Base-by-base conservation (phyloP, 306 rosid species). In the Corylus americana region DNA sequence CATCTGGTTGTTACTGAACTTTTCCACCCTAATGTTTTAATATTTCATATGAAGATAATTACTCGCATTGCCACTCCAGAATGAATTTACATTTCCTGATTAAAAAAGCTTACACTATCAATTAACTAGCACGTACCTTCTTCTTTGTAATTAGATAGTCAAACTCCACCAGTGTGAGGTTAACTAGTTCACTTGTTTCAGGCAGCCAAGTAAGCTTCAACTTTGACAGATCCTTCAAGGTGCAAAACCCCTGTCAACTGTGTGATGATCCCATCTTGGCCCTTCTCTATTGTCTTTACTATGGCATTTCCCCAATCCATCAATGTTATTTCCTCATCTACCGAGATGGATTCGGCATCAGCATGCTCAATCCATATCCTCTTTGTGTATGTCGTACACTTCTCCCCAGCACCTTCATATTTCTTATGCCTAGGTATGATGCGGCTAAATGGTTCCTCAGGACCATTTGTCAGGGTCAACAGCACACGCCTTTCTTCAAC, bases 231-330 rank as follows among this genome's bases (percentile, higher is more conserved):
- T 74, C 98, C 98, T 80, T 95, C 93, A 45, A 89, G 96, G 84
- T 95, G 94, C 89, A 95, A 90, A 76, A 87, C 89, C 71, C 98
- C 98, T 14, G 80, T 85, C 86, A 88, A 80, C 76, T 86, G 89
- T 7, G 91, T 85, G 74, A 95, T 78, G 27, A 83, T 86, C 70
- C 97, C 98, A 64, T 85, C 87, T 75, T 85, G 85, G 85, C 91
- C 94, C 83, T 84, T 95, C 81, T 86, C 87, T 70, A 91, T 86
- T 76, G 80, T 87, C 83, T 89, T 89, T 31, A 93, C 86, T 27
- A 95, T 85, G 67, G 97, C 99, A 86, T 91, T 95, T 50, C 94
- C 98, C 99, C 99, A 95, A 82, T 93, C 99, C 99, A 95, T 95
- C 71, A 95, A 78, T 14, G 96, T 93, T 53, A 95, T 88, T 78